phyloP scores from a whole-genome alignment of 2,329 filamentous ascomycete species.

The Aspergillus sp. region DNA sequence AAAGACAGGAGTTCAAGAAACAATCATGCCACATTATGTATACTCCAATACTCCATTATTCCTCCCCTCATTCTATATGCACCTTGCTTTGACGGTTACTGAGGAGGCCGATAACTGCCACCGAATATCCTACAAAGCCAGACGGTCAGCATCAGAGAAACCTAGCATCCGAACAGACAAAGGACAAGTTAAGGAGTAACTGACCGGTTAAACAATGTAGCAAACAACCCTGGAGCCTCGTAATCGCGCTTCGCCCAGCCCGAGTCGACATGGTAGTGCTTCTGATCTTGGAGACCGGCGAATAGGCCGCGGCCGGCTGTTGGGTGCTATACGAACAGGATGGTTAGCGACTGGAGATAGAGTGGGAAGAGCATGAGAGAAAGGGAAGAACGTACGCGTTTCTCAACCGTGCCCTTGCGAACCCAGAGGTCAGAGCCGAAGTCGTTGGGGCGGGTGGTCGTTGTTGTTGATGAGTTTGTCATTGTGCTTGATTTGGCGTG shows the following conservation, averaged over 20 bases:
- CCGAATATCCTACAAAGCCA: constrained; percentile 9
- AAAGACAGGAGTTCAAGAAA: neutral
- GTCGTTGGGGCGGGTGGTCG: constrained; percentile 34
- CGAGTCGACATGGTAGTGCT: constrained; percentile 43
- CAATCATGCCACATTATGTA: neutral
- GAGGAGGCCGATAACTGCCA: constrained; percentile 11
- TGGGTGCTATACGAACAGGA: constrained; percentile 27
- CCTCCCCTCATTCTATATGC: neutral
- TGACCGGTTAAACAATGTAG: constrained; percentile 30
- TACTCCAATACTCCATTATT: neutral
- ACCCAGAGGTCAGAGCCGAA: constrained; percentile 45
- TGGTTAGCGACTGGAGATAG: neutral
- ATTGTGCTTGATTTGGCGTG: neutral
- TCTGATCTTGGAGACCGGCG: constrained; percentile 43
- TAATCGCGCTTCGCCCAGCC: constrained; percentile 40
- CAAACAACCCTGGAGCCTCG: constrained; percentile 21
- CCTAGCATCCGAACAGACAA: neutral
- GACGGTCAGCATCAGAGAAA: neutral
- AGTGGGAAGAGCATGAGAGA: neutral
- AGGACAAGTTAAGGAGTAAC: constrained; percentile 9
- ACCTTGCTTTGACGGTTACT: neutral
- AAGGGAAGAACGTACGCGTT: constrained; percentile 26
- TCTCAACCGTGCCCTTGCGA: constrained; percentile 15
- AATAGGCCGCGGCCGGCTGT: constrained; percentile 44
- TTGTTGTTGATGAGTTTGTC: constrained; percentile 1